A percentile compares a stretch with the other conserved stretches of the same genome.
These are phyloP conservation scores for Penicillium sp. DNA, from an alignment of 2,329 filamentous ascomycete genomes.

Conservation along the genomic window DNA sequence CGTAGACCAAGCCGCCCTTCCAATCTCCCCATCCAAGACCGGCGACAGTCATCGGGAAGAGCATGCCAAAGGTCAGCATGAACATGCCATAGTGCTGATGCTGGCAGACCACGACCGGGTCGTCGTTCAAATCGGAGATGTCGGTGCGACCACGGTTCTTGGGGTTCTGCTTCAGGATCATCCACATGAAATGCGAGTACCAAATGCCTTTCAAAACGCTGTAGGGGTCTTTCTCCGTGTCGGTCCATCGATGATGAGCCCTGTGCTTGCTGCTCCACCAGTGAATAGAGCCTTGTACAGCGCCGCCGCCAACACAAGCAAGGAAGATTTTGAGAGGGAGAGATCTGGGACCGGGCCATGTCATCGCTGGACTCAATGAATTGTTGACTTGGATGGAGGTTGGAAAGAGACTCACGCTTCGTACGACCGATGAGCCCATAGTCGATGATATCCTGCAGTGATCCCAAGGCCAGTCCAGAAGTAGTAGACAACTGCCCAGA, in stretches of 20 bases:
- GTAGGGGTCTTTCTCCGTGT: conserved; percentile 89
- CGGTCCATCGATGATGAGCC: conserved; percentile 86
- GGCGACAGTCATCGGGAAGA: conserved; percentile 71
- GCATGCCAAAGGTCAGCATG: conserved; percentile 71
- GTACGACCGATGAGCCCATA: conserved; percentile 85
- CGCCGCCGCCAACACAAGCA: conserved; percentile 74
- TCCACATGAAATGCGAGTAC: conserved; percentile 85
- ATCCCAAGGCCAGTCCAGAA: conserved; percentile 80
- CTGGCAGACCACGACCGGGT: conserved; percentile 81
- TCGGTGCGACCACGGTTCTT: conserved; percentile 85
- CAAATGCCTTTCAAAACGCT: conserved; percentile 83
- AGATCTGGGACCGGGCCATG: too few relatives aligned
- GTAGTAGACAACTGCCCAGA: conserved; percentile 76
- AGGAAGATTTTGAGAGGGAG: conserved; percentile 77
- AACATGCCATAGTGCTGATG: conserved; percentile 82
- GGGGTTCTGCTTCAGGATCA: conserved; percentile 90
- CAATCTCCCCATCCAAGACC: conserved; percentile 79
- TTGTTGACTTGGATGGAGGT: too few relatives aligned
- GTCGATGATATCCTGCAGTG: conserved; percentile 75
- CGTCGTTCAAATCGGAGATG: conserved; percentile 83
- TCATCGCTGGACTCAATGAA: too few relatives aligned
- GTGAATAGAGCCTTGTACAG: conserved; percentile 79
- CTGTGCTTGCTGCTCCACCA: conserved; percentile 89
- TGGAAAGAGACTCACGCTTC: too few relatives aligned
- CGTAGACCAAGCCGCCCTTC: conserved; percentile 79